These are phyloP conservation scores for Aspergillus udagawae DNA, from an alignment of 2,329 filamentous ascomycete species.

Conservation along the genomic window DNA sequence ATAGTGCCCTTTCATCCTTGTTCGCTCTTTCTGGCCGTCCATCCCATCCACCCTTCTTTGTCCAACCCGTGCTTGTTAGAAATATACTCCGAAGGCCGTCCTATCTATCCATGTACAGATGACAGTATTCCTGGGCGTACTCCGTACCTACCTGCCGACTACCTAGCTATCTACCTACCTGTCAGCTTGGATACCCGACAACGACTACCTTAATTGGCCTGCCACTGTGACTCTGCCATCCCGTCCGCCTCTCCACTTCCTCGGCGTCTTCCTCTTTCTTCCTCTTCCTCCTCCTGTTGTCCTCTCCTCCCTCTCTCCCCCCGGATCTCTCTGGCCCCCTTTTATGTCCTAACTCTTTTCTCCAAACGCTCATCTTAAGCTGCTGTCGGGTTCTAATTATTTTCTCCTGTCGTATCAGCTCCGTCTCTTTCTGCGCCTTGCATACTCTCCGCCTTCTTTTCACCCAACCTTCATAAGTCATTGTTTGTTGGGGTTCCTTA, in stretches of 20 bases:
- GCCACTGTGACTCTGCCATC: background rate
- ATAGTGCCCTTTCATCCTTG: background rate
- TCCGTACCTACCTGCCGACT: background rate
- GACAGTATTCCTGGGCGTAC: background rate
- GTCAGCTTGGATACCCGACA: background rate
- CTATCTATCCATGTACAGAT: background rate
- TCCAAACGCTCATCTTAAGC: background rate
- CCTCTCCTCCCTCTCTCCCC: constrained; percentile 10
- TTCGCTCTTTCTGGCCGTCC: background rate
- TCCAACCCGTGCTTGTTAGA: background rate
- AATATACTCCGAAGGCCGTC: background rate
- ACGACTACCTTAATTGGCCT: background rate
- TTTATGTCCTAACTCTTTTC: constrained; percentile 6
- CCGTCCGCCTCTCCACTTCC: constrained; percentile 3
- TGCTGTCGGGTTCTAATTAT: constrained; percentile 44
- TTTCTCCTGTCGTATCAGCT: constrained; percentile 58
- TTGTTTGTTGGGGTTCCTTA: constrained; percentile 3
- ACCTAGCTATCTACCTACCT: background rate
- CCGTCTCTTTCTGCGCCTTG: constrained; percentile 18
- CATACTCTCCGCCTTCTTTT: constrained; percentile 10
- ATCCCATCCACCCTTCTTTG: background rate
- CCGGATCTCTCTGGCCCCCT: constrained; percentile 3
- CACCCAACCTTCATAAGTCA: background rate
- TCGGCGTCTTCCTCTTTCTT: background rate
- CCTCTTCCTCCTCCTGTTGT: constrained; percentile 3